Evolutionary conservation across 1,284 basidiomycete species (phyloP).

Genomic region (Ganoderma leucocontextum): DNA sequence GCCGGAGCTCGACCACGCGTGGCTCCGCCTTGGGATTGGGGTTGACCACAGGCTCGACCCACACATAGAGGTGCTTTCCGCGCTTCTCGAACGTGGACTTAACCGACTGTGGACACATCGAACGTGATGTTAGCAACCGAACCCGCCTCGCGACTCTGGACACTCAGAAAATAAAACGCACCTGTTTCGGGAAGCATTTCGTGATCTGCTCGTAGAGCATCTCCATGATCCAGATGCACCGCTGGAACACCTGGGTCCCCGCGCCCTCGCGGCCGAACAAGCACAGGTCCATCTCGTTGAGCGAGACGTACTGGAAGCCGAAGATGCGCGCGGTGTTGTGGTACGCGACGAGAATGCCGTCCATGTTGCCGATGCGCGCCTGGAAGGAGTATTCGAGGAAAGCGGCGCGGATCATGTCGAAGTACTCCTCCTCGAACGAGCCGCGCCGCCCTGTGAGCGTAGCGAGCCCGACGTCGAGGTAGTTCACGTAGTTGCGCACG

Average conservation of each 20-base stretch:
- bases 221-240: constrained; percentile 82
- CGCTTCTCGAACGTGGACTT: constrained; percentile 64
- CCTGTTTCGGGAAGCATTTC: constrained; percentile 72
- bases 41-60: constrained; percentile 65
- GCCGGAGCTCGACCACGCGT: constrained; percentile 53
- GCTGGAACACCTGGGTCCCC: constrained; percentile 82
- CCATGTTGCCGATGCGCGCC: constrained; percentile 97
- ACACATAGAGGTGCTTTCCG: constrained; percentile 60
- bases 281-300: constrained; percentile 88
- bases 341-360: constrained; percentile 94
- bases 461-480: constrained; percentile 80
- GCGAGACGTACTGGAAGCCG: constrained; percentile 93
- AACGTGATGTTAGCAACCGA: background rate
- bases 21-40: constrained; percentile 46
- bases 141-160: background rate
- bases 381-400: constrained; percentile 98
- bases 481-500: constrained; percentile 85
- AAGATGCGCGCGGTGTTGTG: constrained; percentile 92
- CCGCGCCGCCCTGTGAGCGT: constrained; percentile 66
- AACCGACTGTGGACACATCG: constrained; percentile 53
- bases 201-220: constrained; percentile 69
- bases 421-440: constrained; percentile 91
- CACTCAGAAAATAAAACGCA: constrained; percentile 36
- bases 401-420: constrained; percentile 91
- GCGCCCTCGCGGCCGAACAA: constrained; percentile 73